Evolutionary conservation across 345 rosid species (phyloP).

Genomic region (Passiflora organensis): DNA sequence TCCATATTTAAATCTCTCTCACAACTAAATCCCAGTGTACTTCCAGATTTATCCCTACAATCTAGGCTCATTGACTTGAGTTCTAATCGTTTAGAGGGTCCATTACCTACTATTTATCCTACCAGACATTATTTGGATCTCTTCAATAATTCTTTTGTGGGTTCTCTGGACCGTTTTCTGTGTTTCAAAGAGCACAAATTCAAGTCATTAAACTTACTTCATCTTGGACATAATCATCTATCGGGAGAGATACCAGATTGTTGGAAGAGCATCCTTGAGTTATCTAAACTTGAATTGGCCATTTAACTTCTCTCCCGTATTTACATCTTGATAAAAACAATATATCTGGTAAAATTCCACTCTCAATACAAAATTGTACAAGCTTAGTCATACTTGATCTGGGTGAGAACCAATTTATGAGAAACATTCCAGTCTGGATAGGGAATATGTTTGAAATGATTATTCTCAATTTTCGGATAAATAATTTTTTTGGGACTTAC

Average conservation of each 20-base stretch:
- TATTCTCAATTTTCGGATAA: slow-evolving; percentile 9
- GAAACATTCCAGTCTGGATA: slow-evolving; percentile 8
- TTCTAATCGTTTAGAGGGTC: too few relatives aligned
- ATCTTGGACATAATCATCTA: slow-evolving; percentile 3
- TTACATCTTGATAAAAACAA: slow-evolving; percentile 5
- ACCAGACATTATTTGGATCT: background rate
- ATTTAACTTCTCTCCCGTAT: background rate
- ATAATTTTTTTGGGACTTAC: slow-evolving; percentile 12
- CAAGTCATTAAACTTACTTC: background rate
- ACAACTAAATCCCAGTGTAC: background rate
- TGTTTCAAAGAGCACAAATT: background rate
- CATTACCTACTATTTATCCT: background rate
- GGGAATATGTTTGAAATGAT: background rate
- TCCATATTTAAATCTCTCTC: background rate
- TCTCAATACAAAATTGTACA: slow-evolving; percentile 1
- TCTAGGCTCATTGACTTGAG: too few relatives aligned
- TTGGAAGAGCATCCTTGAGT: too few relatives aligned
- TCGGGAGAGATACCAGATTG: slow-evolving; percentile 8
- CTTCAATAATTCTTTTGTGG: background rate
- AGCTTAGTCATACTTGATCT: background rate
- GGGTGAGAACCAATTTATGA: too few relatives aligned
- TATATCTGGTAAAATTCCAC: slow-evolving; percentile 5
- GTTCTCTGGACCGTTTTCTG: background rate
- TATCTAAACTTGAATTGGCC: slow-evolving; percentile 5
- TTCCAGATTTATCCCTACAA: too few relatives aligned